These are phyloP conservation scores for Amaranthus hypochondriacus DNA, from an alignment of 148 eudicot species.

Conservation along the genomic window DNA sequence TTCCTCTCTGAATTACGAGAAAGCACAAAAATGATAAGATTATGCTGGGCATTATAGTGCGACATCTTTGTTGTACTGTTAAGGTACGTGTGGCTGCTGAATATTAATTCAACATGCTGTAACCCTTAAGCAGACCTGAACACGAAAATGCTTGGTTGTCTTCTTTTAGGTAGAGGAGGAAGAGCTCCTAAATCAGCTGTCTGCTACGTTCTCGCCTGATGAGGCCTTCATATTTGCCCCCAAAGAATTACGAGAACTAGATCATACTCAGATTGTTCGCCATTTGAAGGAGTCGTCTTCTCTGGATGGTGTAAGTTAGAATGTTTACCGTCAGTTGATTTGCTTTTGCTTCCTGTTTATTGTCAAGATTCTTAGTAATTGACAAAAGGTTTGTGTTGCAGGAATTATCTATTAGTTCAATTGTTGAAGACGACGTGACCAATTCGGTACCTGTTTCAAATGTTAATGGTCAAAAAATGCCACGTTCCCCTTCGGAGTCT, in stretches of 20 bases:
- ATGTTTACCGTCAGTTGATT: conserved; percentile 3
- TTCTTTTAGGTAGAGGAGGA: conserved; percentile 50
- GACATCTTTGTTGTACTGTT: conserved; percentile 44
- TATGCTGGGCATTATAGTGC: conserved; percentile 43
- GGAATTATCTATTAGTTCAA: conserved; percentile 59
- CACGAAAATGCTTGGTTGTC: conserved; percentile 6
- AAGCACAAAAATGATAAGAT: conserved; percentile 47
- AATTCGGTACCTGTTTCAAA: conserved; percentile 65
- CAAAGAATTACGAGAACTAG: conserved; percentile 49
- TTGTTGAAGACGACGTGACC: conserved; percentile 64
- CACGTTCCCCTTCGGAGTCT: conserved; percentile 49
- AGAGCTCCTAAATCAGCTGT: conserved; percentile 56
- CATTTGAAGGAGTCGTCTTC: conserved; percentile 57
- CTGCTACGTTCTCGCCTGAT: conserved; percentile 64
- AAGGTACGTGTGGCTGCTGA: conserved; percentile 37
- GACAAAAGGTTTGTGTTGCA: conserved; percentile 30
- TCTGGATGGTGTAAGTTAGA: conserved; percentile 49
- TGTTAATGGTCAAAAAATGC: conserved; percentile 40
- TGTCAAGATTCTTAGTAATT: conserved; percentile 1
- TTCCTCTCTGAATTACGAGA: conserved; percentile 40
- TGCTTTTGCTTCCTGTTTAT: conserved; percentile 3
- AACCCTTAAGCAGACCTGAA: not conserved
- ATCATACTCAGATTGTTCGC: conserved; percentile 40
- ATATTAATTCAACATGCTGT: not conserved
- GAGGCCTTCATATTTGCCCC: conserved; percentile 77